phyloP scores from a whole-genome alignment of 345 rosid species.

The Citrus inodora region DNA sequence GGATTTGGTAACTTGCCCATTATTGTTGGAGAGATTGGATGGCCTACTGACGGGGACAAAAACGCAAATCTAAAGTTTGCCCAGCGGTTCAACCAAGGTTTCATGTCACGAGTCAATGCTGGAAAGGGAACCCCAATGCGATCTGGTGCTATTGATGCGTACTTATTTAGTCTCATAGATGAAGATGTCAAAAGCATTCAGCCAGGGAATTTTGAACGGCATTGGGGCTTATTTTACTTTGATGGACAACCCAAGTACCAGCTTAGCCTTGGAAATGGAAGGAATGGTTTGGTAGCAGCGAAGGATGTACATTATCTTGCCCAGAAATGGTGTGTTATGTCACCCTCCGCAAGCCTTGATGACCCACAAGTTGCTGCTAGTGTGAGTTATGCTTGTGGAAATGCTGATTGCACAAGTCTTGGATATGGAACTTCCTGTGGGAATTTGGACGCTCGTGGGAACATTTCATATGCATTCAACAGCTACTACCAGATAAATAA shows the following conservation, averaged over 20 bases:
- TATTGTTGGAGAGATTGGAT: conserved; percentile 65
- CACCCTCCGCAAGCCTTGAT: conserved; percentile 38
- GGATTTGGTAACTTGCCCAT: conserved; percentile 52
- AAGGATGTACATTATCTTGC: conserved; percentile 44
- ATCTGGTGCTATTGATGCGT: conserved; percentile 44
- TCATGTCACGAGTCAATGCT: conserved; percentile 39
- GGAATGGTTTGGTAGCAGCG: conserved; percentile 38
- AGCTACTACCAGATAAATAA: conserved; percentile 54
- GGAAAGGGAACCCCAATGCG: conserved; percentile 66
- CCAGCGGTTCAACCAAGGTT: conserved; percentile 58
- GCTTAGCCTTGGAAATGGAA: conserved; percentile 29
- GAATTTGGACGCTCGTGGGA: conserved; percentile 37
- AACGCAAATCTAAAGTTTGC: conserved; percentile 47
- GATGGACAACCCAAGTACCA: conserved; percentile 59
- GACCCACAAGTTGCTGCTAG: conserved; percentile 49
- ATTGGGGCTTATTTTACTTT: conserved; percentile 56
- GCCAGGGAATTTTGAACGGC: conserved; percentile 68
- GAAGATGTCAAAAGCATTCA: conserved; percentile 65
- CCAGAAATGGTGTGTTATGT: conserved; percentile 56
- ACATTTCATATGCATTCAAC: conserved; percentile 66
- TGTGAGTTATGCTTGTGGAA: conserved; percentile 62
- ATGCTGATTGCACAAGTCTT: conserved; percentile 65
- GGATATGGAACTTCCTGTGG: conserved; percentile 59
- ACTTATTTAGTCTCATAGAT: conserved; percentile 56
- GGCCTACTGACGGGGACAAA: conserved; percentile 72